Conservation (phyloP, 148 eudicot species). For the Drosera capensis region DNA sequence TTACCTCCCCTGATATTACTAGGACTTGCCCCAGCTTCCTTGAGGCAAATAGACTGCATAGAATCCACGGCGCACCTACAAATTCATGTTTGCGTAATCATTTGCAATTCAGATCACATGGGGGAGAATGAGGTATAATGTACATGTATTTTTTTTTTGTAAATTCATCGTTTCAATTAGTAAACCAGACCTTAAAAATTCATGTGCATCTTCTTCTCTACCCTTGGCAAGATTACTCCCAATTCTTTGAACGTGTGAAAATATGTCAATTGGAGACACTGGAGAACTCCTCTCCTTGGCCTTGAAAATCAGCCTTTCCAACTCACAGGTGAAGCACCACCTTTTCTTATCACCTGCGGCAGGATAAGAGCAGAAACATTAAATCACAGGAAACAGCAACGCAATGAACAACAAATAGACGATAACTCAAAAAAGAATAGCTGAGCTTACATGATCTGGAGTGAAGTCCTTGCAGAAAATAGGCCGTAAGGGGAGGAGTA, state of each 20-base stretch:
- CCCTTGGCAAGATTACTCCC: conserved; percentile 64
- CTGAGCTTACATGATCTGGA: conserved; percentile 71
- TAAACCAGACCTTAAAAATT: conserved; percentile 52
- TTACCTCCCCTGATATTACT: no score
- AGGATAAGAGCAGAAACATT: not conserved
- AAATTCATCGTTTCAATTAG: not conserved
- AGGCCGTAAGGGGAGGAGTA: conserved; percentile 82
- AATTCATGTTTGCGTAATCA: conserved; percentile 6
- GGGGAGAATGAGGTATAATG: not conserved
- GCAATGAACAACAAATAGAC: conserved; percentile 1
- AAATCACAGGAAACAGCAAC: not conserved
- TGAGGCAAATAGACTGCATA: conserved; percentile 61
- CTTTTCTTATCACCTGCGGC: conserved; percentile 43
- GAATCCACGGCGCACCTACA: conserved; percentile 60
- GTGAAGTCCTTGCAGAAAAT: conserved; percentile 75
- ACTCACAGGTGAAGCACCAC: conserved; percentile 86
- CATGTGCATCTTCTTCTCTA: conserved; percentile 89
- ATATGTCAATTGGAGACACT: conserved; percentile 42
- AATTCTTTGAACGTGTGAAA: conserved; percentile 49
- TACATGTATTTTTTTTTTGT: not conserved
- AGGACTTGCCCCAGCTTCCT: conserved; percentile 42
- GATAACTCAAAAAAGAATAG: no score
- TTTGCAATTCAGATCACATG: not conserved
- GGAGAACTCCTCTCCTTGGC: conserved; percentile 41
- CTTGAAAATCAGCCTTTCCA: conserved; percentile 43